A percentile compares a stretch with the other conserved stretches of the same genome.
Evolutionary conservation across 2,329 filamentous ascomycete genomes (phyloP).

Genomic region (Penicillium aurantiogriseum): DNA sequence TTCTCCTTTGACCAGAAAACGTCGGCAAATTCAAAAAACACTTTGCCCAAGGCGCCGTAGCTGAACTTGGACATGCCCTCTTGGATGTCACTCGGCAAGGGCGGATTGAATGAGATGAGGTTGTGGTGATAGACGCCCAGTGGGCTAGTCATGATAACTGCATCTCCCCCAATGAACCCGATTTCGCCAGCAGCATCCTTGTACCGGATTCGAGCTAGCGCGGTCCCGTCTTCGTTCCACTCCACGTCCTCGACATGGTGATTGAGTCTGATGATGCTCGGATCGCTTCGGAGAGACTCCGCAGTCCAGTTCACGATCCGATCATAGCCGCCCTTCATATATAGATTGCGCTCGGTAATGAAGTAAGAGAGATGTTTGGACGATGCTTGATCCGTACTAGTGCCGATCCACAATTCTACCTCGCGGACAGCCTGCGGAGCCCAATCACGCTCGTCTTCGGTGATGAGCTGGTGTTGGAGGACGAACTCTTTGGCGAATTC

Average conservation of each 20-base stretch:
- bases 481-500: slow-evolving; percentile 45
- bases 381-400: slow-evolving; percentile 43
- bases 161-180: slow-evolving; percentile 36
- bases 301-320: slow-evolving; percentile 45
- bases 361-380: slow-evolving; percentile 46
- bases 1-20: slow-evolving; percentile 49
- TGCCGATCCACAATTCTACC: slow-evolving; percentile 47
- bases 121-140: slow-evolving; percentile 42
- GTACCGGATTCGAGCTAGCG: slow-evolving; percentile 11
- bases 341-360: slow-evolving; percentile 46
- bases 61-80: slow-evolving; percentile 38
- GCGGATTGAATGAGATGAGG: slow-evolving; percentile 42
- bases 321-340: slow-evolving; percentile 50
- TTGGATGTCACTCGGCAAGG: slow-evolving; percentile 39
- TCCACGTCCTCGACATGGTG: slow-evolving; percentile 40
- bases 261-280: slow-evolving; percentile 39
- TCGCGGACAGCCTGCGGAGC: slow-evolving; percentile 46
- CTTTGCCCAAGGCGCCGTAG: slow-evolving; percentile 46
- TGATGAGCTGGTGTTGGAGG: slow-evolving; percentile 42
- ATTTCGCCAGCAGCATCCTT: slow-evolving; percentile 23
- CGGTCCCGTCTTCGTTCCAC: slow-evolving; percentile 33
- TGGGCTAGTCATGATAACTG: slow-evolving; percentile 42
- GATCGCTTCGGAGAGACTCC: slow-evolving; percentile 34
- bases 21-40: slow-evolving; percentile 46
- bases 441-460: slow-evolving; percentile 44